Percentiles rank a stretch among this genome's conserved stretches.
Evolutionary conservation across 495 filamentous ascomycete species (phyloP).

Genomic region (Collariella sp.): DNA sequence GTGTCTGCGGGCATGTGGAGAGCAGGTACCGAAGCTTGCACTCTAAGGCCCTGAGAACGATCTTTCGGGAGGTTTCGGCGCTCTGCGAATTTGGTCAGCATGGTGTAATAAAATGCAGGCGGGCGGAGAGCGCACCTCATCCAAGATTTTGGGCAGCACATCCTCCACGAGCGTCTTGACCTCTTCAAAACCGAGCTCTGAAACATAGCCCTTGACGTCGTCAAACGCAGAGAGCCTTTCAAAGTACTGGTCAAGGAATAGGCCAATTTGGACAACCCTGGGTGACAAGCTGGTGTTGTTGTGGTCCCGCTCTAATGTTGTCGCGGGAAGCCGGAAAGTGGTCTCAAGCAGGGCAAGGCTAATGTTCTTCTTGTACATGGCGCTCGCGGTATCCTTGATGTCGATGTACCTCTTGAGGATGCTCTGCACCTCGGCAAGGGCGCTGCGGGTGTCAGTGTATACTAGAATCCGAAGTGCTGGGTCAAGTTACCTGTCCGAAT

Average conservation of each 20-base stretch:
- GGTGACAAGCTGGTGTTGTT: constrained; percentile 15
- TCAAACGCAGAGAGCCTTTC: constrained; percentile 27
- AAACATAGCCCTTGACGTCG: constrained; percentile 29
- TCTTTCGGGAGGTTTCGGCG: constrained; percentile 10
- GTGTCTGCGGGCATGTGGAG: constrained; percentile 26
- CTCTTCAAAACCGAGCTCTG: constrained; percentile 25
- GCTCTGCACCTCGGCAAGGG: constrained; percentile 23
- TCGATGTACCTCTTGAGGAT: constrained; percentile 23
- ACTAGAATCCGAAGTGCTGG: neutral
- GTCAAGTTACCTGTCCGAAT: constrained; percentile 23
- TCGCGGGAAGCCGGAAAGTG: constrained; percentile 15
- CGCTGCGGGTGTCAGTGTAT: constrained; percentile 17
- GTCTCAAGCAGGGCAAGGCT: constrained; percentile 20
- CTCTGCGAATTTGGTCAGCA: constrained; percentile 5
- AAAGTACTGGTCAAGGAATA: constrained; percentile 29
- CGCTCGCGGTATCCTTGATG: constrained; percentile 17
- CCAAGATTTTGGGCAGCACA: constrained; percentile 22
- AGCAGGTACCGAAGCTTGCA: constrained; percentile 28
- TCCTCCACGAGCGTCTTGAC: constrained; percentile 21
- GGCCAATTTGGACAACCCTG: constrained; percentile 23
- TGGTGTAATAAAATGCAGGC: neutral
- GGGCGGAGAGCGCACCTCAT: constrained; percentile 14
- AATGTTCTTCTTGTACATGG: constrained; percentile 31
- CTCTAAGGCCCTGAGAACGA: constrained; percentile 19
- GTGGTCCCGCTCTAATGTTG: neutral